Conservation (phyloP, 495 filamentous ascomycete species). For the Neurospora tetrasperma region DNA sequence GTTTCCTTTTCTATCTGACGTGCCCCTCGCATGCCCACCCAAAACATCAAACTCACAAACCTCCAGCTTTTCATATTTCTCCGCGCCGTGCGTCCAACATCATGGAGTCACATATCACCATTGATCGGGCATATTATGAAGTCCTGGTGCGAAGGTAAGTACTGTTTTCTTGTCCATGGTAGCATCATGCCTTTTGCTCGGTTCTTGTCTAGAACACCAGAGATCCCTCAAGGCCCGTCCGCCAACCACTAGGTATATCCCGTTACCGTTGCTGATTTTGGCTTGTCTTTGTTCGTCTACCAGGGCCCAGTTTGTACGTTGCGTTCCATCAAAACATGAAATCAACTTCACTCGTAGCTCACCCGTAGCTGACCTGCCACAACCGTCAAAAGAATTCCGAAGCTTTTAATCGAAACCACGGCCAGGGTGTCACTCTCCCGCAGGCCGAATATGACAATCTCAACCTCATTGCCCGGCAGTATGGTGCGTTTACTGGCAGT, state of each 20-base stretch:
- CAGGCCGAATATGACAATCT: constrained; percentile 27
- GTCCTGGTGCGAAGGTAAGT: constrained; percentile 41
- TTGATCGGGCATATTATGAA: constrained; percentile 44
- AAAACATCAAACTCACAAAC: not conserved
- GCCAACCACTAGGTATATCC: not conserved
- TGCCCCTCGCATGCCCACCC: not conserved
- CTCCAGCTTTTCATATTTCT: not conserved
- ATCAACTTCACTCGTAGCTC: not conserved
- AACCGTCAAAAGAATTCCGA: constrained; percentile 7
- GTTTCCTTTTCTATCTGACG: not conserved
- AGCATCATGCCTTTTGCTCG: not conserved
- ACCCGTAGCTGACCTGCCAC: not conserved
- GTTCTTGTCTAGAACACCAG: not conserved
- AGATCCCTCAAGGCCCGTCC: not conserved
- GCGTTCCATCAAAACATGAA: not conserved
- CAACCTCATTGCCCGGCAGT: constrained; percentile 18
- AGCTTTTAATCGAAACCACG: not conserved
- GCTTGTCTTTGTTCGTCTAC: not conserved
- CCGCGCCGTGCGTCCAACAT: constrained; percentile 3
- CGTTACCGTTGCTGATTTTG: not conserved
- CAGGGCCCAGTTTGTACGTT: constrained; percentile 22
- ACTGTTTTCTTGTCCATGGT: not conserved
- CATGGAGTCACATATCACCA: constrained; percentile 30
- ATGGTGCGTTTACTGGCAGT: constrained; percentile 19
- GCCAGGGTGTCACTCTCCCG: constrained; percentile 13